Evolutionary conservation across 352 stramenopile genomes (phyloP).

Genomic region (Phytophthora tentaculata): DNA sequence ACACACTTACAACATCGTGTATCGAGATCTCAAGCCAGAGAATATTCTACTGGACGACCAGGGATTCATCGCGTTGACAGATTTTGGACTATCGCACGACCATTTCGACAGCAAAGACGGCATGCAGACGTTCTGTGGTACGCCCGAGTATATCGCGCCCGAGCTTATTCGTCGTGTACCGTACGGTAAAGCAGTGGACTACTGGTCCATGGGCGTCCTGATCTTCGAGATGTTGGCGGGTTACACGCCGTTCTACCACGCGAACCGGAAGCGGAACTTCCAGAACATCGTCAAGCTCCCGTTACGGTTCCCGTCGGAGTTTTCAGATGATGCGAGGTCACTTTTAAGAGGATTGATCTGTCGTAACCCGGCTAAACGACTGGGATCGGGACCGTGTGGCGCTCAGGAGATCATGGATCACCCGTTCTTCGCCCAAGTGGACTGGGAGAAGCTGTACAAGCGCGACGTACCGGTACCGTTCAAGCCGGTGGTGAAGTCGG

Average conservation of each 20-base stretch:
- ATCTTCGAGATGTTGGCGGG: slow-evolving; percentile 87
- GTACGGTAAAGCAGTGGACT: slow-evolving; percentile 87
- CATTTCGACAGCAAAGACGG: slow-evolving; percentile 80
- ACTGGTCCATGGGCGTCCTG: slow-evolving; percentile 88
- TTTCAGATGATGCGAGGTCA: slow-evolving; percentile 79
- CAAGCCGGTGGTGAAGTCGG: slow-evolving; percentile 68
- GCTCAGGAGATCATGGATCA: slow-evolving; percentile 86
- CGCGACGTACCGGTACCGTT: slow-evolving; percentile 73
- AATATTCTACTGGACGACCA: slow-evolving; percentile 88
- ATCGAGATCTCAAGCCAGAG: slow-evolving; percentile 87
- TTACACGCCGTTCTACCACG: slow-evolving; percentile 81
- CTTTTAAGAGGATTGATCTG: slow-evolving; percentile 77
- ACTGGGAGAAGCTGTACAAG: slow-evolving; percentile 86
- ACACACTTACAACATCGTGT: slow-evolving; percentile 88
- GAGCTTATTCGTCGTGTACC: slow-evolving; percentile 78
- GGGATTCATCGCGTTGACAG: slow-evolving; percentile 88
- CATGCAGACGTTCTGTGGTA: slow-evolving; percentile 85
- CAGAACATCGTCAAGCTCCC: slow-evolving; percentile 86
- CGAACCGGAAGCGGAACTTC: slow-evolving; percentile 87
- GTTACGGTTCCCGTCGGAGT: slow-evolving; percentile 71
- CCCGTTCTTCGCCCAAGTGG: slow-evolving; percentile 77
- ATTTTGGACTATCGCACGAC: slow-evolving; percentile 89
- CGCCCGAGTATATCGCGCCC: slow-evolving; percentile 85
- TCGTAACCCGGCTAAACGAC: slow-evolving; percentile 76
- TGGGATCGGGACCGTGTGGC: slow-evolving; percentile 72